Percentiles rank a stretch among this genome's conserved stretches.
These are phyloP conservation scores for Cenchrus fungigraminus DNA, from an alignment of 176 grass and related monocot species.

Conservation along the genomic window DNA sequence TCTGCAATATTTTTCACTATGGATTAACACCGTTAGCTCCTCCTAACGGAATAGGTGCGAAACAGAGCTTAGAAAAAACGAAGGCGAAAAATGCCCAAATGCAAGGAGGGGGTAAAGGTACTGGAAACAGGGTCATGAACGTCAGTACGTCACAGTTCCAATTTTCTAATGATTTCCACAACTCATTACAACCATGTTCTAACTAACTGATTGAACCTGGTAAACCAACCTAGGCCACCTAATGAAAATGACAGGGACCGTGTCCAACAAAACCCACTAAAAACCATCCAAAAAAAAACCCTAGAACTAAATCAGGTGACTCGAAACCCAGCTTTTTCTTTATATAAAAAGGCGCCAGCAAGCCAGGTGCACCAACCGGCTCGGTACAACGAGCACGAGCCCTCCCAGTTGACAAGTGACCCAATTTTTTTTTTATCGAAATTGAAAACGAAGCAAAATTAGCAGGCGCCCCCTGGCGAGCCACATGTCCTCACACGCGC, in stretches of 20 bases:
- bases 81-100: too few relatives aligned
- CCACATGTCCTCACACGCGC: constrained; percentile 58
- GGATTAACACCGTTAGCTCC: too few relatives aligned
- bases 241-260: constrained; percentile 8
- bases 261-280: background rate
- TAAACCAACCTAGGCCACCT: constrained; percentile 35
- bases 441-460: background rate
- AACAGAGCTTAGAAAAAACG: too few relatives aligned
- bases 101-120: too few relatives aligned
- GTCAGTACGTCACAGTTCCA: too few relatives aligned
- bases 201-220: constrained; percentile 22
- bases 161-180: background rate
- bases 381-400: background rate
- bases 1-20: too few relatives aligned
- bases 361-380: background rate
- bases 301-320: background rate
- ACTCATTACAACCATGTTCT: background rate
- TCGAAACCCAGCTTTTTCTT: background rate
- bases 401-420: constrained; percentile 11
- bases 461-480: constrained; percentile 8
- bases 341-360: background rate
- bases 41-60: too few relatives aligned
- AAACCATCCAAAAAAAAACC: background rate
- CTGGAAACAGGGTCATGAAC: too few relatives aligned
- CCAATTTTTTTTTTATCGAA: background rate